phyloP scores from a whole-genome alignment of 148 eudicot species.

The Vaccinium darrowii region DNA sequence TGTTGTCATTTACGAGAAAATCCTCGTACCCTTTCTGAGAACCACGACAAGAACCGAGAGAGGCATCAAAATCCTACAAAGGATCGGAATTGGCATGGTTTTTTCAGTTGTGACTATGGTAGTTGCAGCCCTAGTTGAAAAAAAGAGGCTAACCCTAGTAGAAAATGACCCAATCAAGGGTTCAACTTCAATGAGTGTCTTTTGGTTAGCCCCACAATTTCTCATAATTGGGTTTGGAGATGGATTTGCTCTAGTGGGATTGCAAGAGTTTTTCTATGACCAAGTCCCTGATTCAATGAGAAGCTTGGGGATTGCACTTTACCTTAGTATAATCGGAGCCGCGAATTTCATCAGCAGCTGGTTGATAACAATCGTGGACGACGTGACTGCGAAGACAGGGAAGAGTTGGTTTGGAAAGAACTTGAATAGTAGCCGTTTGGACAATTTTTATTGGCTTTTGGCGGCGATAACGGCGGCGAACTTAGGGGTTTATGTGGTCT shows the following conservation, averaged over 20 bases:
- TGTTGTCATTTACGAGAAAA: conserved; percentile 40
- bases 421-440: conserved; percentile 42
- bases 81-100: conserved; percentile 63
- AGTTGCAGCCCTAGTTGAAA: conserved; percentile 50
- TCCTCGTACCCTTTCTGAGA: conserved; percentile 50
- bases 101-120: conserved; percentile 40
- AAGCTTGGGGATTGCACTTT: conserved; percentile 59
- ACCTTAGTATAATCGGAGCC: conserved; percentile 55
- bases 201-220: conserved; percentile 69
- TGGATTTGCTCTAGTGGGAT: conserved; percentile 56
- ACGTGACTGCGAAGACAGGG: conserved; percentile 35
- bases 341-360: conserved; percentile 46
- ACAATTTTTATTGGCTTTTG: conserved; percentile 47
- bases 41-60: conserved; percentile 46
- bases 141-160: conserved; percentile 21
- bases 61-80: conserved; percentile 50
- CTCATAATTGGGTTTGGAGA: conserved; percentile 56
- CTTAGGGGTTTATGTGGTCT: conserved; percentile 25
- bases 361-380: conserved; percentile 39
- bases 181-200: conserved; percentile 34
- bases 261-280: conserved; percentile 76
- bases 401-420: conserved; percentile 52
- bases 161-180: conserved; percentile 18
- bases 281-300: conserved; percentile 75
- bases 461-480: conserved; percentile 26